These are phyloP conservation scores for Neurospora sp. DNA, from an alignment of 495 filamentous ascomycete species.

Conservation along the genomic window DNA sequence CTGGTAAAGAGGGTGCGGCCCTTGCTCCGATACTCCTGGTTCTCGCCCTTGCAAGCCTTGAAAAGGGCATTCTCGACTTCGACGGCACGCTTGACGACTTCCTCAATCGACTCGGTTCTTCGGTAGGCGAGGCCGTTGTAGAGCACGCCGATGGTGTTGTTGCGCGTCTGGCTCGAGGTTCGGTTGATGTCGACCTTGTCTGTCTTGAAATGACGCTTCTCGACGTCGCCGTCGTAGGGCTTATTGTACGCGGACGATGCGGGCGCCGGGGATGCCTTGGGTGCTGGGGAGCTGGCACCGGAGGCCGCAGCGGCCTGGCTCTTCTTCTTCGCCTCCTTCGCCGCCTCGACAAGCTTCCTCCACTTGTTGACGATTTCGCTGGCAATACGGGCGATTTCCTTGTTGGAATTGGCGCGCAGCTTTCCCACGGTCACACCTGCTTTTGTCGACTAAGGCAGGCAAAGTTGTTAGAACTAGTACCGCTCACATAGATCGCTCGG, in stretches of 20 bases:
- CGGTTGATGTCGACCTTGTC: conserved; percentile 65
- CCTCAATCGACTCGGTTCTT: conserved; percentile 42
- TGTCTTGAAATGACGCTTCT: conserved; percentile 67
- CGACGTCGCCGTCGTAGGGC: conserved; percentile 56
- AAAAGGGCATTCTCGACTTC: conserved; percentile 68
- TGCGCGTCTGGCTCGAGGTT: conserved; percentile 60
- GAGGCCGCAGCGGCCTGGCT: conserved; percentile 28
- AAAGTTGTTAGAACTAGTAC: neutral
- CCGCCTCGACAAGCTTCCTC: conserved; percentile 65
- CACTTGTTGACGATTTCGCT: conserved; percentile 79
- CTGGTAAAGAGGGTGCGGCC: conserved; percentile 87
- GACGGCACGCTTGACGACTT: conserved; percentile 55
- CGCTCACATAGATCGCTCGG: neutral
- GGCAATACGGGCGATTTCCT: conserved; percentile 63
- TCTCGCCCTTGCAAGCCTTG: conserved; percentile 53
- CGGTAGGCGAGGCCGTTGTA: conserved; percentile 72
- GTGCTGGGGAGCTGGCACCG: conserved; percentile 25
- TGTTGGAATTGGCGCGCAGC: conserved; percentile 62
- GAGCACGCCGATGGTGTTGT: conserved; percentile 79
- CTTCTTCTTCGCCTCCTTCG: conserved; percentile 49
- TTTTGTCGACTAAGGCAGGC: conserved; percentile 56
- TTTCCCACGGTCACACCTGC: conserved; percentile 85
- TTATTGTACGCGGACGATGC: conserved; percentile 38
- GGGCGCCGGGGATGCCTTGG: conserved; percentile 34
- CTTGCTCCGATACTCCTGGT: conserved; percentile 66